Base-by-base conservation (phyloP, 129 eudicot species). In the Pulicaria dysenterica region DNA sequence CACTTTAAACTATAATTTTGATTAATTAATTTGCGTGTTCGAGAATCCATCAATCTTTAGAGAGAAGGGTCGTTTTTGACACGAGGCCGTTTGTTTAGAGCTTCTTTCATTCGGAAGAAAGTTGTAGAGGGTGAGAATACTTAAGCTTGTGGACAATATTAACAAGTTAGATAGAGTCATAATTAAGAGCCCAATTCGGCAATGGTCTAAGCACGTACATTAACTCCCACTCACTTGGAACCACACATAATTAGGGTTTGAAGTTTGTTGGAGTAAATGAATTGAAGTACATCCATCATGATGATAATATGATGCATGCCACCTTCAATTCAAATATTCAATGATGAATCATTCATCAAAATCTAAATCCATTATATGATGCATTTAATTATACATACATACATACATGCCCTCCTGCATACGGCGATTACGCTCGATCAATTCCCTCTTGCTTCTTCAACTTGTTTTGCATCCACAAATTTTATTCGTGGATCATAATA, bases 381-480 rank as follows among this genome's bases (percentile, higher is more conserved):
- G 67, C 72, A 78, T 78, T 78, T 70, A 70, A 50, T 62, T 63
- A 73, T 78, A 45, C 56, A 45, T 76, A 67, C 68, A 70, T 63
- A 73, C 71, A 73, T 78, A 45, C 56, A 45, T 76, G 57, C 68
- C 82, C 82, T 78, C 53, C 6, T 63, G 38, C 82, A 78, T 64
- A 78, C 82, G 82, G 82, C 77, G 76, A 45, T 54, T 55, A 19
- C 60, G 41, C 58, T 16, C 45, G n/a, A 50, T 58, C 82, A 70
- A 78, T 78, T 78, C 82, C 82, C 82, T 63, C 67, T 70, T 53
- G 59, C 2, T 70, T 78, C 82, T 53, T 78, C 82, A 78, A 78
- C 82, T 51, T 55, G 19, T 78, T 78, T 68, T 31, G 67, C 47
- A 71, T 44, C 82, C 82, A 70, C 82, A 50, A 62, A 66, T 59